Evolutionary conservation across 257 asterid species (phyloP).

Genomic region (Przewalskia tangutica): DNA sequence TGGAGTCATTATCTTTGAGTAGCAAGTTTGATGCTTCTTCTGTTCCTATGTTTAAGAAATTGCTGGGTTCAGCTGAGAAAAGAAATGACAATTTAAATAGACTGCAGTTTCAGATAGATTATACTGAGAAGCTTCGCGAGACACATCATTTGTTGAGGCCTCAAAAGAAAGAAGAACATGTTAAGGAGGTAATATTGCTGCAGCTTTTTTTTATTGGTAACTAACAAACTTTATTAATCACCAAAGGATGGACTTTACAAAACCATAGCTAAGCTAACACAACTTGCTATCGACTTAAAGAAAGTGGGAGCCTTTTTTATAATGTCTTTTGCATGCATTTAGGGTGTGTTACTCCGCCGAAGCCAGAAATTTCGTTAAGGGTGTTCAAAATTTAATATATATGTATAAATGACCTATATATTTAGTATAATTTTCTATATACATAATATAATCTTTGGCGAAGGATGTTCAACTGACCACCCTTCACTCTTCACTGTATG

Average conservation of each 20-base stretch:
- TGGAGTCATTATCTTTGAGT: constrained; percentile 19
- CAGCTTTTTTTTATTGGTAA: neutral
- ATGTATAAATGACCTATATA: too few relatives aligned
- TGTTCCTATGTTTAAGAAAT: constrained; percentile 19
- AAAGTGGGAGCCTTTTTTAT: neutral
- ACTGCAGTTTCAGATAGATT: constrained; percentile 25
- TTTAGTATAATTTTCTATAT: too few relatives aligned
- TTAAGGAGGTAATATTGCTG: constrained; percentile 37
- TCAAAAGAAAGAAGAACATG: constrained; percentile 25
- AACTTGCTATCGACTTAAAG: too few relatives aligned
- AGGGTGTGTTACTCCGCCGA: neutral
- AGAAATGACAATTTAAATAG: constrained; percentile 17
- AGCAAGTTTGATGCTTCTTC: constrained; percentile 5
- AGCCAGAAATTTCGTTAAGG: too few relatives aligned
- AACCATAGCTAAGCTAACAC: too few relatives aligned
- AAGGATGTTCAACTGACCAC: too few relatives aligned
- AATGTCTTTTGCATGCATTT: constrained; percentile 1
- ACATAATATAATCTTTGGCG: too few relatives aligned
- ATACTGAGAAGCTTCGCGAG: constrained; percentile 13
- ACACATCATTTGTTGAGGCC: constrained; percentile 19
- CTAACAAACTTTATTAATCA: too few relatives aligned
- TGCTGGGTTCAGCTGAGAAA: constrained; percentile 13
- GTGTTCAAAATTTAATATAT: too few relatives aligned
- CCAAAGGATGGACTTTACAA: too few relatives aligned
- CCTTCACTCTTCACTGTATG: too few relatives aligned